Evolutionary conservation across 2,329 filamentous ascomycete species (phyloP), one percentile per base, ranked within the genome.

Genomic region (Anisogramma anomala): DNA sequence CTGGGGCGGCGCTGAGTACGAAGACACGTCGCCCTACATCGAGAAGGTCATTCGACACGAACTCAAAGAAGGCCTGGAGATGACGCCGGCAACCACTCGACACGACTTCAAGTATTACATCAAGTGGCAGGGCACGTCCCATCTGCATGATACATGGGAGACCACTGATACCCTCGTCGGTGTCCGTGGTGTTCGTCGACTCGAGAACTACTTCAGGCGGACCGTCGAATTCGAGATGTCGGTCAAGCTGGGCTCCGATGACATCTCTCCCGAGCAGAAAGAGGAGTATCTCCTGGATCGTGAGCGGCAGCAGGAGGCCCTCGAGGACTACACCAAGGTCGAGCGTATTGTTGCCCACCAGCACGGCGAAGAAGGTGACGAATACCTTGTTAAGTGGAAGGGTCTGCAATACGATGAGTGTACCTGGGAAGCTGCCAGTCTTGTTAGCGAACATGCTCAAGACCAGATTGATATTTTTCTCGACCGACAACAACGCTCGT

Each of bases 361-460:
- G 48, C 77, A 86, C 43, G 82, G 81, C 18, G 86, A 91, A 11
- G 81, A 84, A 7, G 85, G 79, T 36, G 76, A 76, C 1, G 86
- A 96, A 58, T 98, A 98, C 60, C 85, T 80, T 49, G 82, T 96
- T 61, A 98, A 98, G 65, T 98, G 91, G 87, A 94, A 91, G 62
- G 84, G 85, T 9, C 73, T 96, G 38, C 84, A 82, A 39, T 98
- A 98, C 57, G 88, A 96, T 53, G 80, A 81, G 48, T 94, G 84
- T 62, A 98, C 93, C 2, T 98, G 93, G 93, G 91, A 98, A 59
- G 64, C 69, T 30, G 84, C 79, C 28, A 71, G 76, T 5, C 70
- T 89, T 25, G 76, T 96, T 52, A 84, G 79, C 56, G 67, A 77
- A 23, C 76, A 85, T 39, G 86, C 88, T 35, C 87, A 95, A 59